phyloP scores from a whole-genome alignment of 345 rosid species.

The Dipteronia dyeriana region DNA sequence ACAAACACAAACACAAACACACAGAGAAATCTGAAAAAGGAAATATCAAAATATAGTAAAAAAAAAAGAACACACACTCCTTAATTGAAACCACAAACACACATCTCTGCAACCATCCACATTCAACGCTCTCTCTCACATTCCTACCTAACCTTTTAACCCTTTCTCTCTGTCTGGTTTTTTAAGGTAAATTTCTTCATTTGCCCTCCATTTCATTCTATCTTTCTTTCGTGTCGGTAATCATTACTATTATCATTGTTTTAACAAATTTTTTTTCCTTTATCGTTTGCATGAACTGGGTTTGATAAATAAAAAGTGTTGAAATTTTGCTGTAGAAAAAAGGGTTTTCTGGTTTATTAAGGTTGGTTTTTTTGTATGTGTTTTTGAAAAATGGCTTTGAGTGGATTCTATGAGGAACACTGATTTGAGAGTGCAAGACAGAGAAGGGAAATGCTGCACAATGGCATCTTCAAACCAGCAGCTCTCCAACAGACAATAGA shows the following conservation, averaged over 20 bases:
- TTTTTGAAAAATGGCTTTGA: neutral
- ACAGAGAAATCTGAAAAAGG: neutral
- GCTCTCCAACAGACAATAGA: neutral
- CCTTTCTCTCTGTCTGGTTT: constrained; percentile 9
- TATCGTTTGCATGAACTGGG: neutral
- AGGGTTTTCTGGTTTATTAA: neutral
- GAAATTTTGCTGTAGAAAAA: neutral
- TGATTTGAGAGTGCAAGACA: neutral
- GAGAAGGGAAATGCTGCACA: neutral
- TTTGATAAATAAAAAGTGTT: neutral
- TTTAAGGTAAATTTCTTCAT: neutral
- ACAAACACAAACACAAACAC: neutral
- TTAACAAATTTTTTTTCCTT: neutral
- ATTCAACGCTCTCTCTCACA: constrained; percentile 45
- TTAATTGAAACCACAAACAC: neutral
- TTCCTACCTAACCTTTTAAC: constrained; percentile 31
- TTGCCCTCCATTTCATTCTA: neutral
- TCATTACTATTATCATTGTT: neutral
- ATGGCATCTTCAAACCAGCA: neutral
- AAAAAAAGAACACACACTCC: neutral
- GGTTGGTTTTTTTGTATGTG: constrained; percentile 6
- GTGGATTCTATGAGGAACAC: neutral
- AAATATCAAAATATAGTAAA: neutral
- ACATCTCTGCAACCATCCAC: constrained; percentile 18
- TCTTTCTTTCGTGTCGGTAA: neutral